Evolutionary conservation across 139 green algal genomes (phyloP), one percentile per base, ranked within the genome.

Genomic region (Tetradesmus obliquus): DNA sequence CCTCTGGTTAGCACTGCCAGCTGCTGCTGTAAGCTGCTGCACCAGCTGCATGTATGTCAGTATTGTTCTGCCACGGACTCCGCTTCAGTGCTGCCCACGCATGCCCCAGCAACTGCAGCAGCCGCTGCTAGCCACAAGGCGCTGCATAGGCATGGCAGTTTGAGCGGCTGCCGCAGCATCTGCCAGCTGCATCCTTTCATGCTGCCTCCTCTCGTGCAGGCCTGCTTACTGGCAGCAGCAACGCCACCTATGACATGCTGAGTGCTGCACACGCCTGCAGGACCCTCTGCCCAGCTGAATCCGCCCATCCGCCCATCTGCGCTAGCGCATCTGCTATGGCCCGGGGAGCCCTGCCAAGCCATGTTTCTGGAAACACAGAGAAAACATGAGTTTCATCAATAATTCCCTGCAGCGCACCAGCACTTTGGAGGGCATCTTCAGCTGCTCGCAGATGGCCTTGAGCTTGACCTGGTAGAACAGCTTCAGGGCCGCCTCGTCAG

Each of bases 401-500:
- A 45, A 1, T 45, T 45, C 8, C 32, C 74, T 8, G 15, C 55
- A 66, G 13, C 91, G 17, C 91, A 95, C 93, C 93, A 92, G 89
- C 55, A 98, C 96, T 80, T 97, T 97, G 82, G 89, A 87, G 1
- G 95, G 95, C 87, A 98, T 84, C 12, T 88, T 84, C 55, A 96
- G 81, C 55, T 93, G 91, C 5, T 89, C 81, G 89, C 94, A 96
- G 3, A 95, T 79, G 5, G 91, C 82, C 83, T 95, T 94, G 71
- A 97, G 87, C n/a, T 89, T 92, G 45, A 55, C 69, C 19, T 93
- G 69, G 74, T 95, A 97, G 84, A 93, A 96, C 19, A 91, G 93
- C 66, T 94, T 92, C 88, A 97, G 93, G 57, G 83, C 24, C 32
- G 55, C 53, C 88, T 96, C 93, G 9, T 96, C 94, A 1, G 91